Conservation (phyloP, 2,329 filamentous ascomycete genomes). For the Aspergillus costaricaensis region DNA sequence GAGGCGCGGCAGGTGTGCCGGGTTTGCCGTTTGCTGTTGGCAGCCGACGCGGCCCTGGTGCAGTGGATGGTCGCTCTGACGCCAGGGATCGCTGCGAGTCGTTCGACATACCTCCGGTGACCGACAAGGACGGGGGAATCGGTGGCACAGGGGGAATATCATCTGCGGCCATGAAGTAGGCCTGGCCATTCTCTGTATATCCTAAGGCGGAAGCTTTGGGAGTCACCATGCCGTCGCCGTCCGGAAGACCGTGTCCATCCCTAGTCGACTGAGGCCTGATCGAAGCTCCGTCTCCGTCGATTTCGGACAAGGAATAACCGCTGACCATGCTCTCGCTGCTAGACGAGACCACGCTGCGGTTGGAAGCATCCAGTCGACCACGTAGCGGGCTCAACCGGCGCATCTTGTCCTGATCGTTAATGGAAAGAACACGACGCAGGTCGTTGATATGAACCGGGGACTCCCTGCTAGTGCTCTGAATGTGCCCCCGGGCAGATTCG, state of each 20-base stretch:
- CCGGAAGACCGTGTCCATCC: slow-evolving; percentile 19
- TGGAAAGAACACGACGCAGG: slow-evolving; percentile 50
- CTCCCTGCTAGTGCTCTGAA: slow-evolving; percentile 44
- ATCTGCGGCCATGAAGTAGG: slow-evolving; percentile 23
- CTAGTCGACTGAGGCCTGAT: slow-evolving; percentile 31
- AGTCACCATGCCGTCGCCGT: slow-evolving; percentile 36
- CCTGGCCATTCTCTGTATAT: slow-evolving; percentile 14
- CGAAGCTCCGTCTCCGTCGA: slow-evolving; percentile 30
- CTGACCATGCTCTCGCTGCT: slow-evolving; percentile 51
- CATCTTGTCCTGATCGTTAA: slow-evolving; percentile 36
- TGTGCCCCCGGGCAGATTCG: slow-evolving; percentile 37
- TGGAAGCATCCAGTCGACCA: slow-evolving; percentile 37
- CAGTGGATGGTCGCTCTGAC: slow-evolving; percentile 36
- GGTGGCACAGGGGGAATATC: slow-evolving; percentile 51
- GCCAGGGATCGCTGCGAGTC: slow-evolving; percentile 39
- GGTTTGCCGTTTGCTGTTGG: slow-evolving; percentile 26
- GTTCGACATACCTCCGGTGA: slow-evolving; percentile 46
- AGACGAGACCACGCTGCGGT: slow-evolving; percentile 38
- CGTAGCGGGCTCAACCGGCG: slow-evolving; percentile 47
- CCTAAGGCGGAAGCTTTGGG: slow-evolving; percentile 31
- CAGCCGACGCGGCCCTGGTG: slow-evolving; percentile 29
- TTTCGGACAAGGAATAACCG: slow-evolving; percentile 40
- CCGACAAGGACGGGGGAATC: slow-evolving; percentile 43
- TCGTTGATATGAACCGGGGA: slow-evolving; percentile 52
- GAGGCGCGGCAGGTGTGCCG: slow-evolving; percentile 18